Conservation (phyloP, 768 basidiomycete genomes). For the Daedalea quercina region DNA sequence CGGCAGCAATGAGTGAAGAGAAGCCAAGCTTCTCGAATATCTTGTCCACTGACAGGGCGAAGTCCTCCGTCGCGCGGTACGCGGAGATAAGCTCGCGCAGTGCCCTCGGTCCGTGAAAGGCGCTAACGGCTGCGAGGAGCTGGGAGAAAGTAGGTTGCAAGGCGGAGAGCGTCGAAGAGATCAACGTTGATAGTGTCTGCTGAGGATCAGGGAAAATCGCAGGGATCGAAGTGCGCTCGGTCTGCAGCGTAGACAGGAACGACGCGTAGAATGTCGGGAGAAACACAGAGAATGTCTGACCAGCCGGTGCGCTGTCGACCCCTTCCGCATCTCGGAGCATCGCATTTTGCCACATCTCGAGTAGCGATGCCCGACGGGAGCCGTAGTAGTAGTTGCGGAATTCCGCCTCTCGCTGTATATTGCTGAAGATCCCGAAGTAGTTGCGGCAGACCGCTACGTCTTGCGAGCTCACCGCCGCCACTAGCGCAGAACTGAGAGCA, state of each 20-base stretch:
- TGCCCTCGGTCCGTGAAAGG: slow-evolving; percentile 53
- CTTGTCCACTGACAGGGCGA: slow-evolving; percentile 65
- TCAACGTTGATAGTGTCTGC: slow-evolving; percentile 69
- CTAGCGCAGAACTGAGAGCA: slow-evolving; percentile 82
- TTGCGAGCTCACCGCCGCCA: slow-evolving; percentile 75
- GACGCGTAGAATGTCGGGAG: slow-evolving; percentile 69
- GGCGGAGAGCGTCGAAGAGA: slow-evolving; percentile 72
- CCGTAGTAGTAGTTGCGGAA: slow-evolving; percentile 95
- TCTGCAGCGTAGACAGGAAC: slow-evolving; percentile 57
- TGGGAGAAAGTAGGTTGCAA: slow-evolving; percentile 80
- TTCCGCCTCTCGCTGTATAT: slow-evolving; percentile 88
- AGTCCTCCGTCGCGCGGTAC: slow-evolving; percentile 76
- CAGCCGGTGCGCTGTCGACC: slow-evolving; percentile 10
- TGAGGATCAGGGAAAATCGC: slow-evolving; percentile 86
- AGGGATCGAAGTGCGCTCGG: slow-evolving; percentile 68
- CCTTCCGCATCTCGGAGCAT: slow-evolving; percentile 46
- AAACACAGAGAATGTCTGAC: slow-evolving; percentile 54
- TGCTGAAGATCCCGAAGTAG: slow-evolving; percentile 82
- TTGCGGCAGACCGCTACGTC: slow-evolving; percentile 69
- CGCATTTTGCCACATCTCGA: slow-evolving; percentile 64
- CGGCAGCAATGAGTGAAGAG: slow-evolving; percentile 23
- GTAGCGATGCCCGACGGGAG: slow-evolving; percentile 58
- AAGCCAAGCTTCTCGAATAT: slow-evolving; percentile 62
- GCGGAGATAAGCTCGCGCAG: slow-evolving; percentile 66
- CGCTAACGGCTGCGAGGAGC: slow-evolving; percentile 64